Evolutionary conservation across 805 yeast genomes (phyloP), one percentile per base, ranked within the genome.

Genomic region (Ogataea haglerorum): DNA sequence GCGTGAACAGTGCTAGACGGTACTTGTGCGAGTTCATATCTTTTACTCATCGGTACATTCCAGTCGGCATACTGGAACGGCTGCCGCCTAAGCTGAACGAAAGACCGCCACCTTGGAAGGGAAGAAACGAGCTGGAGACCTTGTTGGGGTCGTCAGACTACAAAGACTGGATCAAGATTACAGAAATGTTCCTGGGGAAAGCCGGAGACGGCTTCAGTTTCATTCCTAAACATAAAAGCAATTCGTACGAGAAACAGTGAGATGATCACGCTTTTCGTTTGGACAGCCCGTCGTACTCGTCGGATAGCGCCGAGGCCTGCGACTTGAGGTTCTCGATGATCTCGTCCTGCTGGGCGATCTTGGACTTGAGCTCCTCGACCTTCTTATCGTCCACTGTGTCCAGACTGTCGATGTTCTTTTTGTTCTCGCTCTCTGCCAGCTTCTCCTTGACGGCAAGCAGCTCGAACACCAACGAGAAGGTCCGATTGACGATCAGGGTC

Each of bases 211-310:
- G 66, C 30, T 93, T 93, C 65, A 77, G 75, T 37, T 93, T 89
- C 58, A 74, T 75, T 39, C 99, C 99, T 40, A 93, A 93, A 65
- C 99, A 93, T 62, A 93, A 93, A 73, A 86, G 96, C 65, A 93
- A 85, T 53, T 73, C 96, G 2, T 87, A 77, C 54, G 75, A 70
- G 41, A 42, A 38, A 13, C 10, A 38, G 28, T 32, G 27, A 21
- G 18, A 6, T 7, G 2, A 6, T 25, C 16, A 40, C 3, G 23
- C 22, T 29, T 23, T 35, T 35, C 35, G 35, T 25, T 39, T 31
- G 34, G 35, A 33, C 17, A 38, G 27, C 24, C 43, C 31, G 34
- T 80, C 77, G 61, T 85, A 85, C 48, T 88, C 93, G 38, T 68
- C 66, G 17, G 78, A 66, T 47, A 90, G 75, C 24, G 78, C 69